A percentile compares a stretch with the other conserved stretches of the same genome.
Conservation (phyloP, 2,329 filamentous ascomycete species). For the Niveomyces coronatus region DNA sequence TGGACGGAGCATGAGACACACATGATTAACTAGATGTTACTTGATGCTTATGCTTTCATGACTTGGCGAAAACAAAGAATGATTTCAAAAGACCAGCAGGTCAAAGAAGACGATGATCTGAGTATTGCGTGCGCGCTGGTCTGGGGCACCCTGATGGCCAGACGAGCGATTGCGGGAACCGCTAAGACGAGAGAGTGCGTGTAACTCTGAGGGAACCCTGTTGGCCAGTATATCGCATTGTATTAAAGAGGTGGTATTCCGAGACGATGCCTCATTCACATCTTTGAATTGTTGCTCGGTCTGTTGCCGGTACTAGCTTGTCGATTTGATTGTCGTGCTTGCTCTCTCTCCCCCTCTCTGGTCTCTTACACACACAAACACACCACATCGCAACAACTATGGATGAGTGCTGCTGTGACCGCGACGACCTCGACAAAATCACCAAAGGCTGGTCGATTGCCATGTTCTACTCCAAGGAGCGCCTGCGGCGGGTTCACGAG, state of each 20-base stretch:
- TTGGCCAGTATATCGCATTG: neutral
- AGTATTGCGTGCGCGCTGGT: no score
- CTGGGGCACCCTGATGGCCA: slow-evolving; percentile 5
- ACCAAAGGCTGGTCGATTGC: slow-evolving; percentile 28
- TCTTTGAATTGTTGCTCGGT: no score
- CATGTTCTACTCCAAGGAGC: slow-evolving; percentile 25
- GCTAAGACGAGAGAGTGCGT: neutral
- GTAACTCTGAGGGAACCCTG: slow-evolving; percentile 2
- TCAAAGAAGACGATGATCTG: no score
- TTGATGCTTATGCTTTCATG: no score
- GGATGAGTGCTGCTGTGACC: slow-evolving; percentile 14
- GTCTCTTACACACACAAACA: neutral
- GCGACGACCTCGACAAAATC: slow-evolving; percentile 24
- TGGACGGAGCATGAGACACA: no score
- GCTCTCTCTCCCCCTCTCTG: neutral
- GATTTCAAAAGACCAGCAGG: no score
- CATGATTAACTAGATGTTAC: no score
- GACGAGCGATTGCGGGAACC: slow-evolving; percentile 2
- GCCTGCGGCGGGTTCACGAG: slow-evolving; percentile 22
- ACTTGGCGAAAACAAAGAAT: no score
- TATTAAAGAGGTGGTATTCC: neutral
- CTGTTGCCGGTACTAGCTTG: no score
- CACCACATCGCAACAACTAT: slow-evolving; percentile 10
- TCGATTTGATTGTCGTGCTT: neutral
- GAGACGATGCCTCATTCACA: neutral